Evolutionary conservation across 805 yeast species (phyloP).

Genomic region (Candida vaughaniae): DNA sequence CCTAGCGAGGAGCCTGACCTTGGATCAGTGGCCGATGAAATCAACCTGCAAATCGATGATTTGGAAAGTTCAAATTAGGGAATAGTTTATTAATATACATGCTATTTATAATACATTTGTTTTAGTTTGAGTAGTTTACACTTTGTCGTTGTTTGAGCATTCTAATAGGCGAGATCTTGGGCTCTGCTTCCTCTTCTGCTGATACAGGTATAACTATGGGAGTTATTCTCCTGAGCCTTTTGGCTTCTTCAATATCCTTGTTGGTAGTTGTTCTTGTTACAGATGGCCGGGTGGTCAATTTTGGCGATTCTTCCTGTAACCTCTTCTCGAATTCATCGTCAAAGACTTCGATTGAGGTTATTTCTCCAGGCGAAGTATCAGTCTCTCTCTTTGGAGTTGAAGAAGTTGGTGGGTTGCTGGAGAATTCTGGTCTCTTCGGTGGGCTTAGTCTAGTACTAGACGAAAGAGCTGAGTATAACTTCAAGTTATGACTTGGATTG

Average conservation of each 20-base stretch:
- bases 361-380: too few relatives aligned
- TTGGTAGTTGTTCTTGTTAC: slow-evolving; percentile 5
- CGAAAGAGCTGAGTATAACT: slow-evolving; percentile 2
- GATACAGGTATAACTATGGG: slow-evolving; percentile 39
- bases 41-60: slow-evolving; percentile 24
- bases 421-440: slow-evolving; percentile 14
- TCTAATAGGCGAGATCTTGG: slow-evolving; percentile 30
- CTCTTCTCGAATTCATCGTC: neutral
- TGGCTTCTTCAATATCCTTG: slow-evolving; percentile 30
- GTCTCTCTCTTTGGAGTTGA: slow-evolving; percentile 6
- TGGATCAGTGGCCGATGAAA: slow-evolving; percentile 16
- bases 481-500: neutral
- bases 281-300: slow-evolving; percentile 3
- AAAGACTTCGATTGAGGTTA: too few relatives aligned
- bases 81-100: too few relatives aligned
- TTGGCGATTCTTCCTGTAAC: neutral
- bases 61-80: slow-evolving; percentile 12
- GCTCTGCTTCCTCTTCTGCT: slow-evolving; percentile 16
- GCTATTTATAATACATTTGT: slow-evolving; percentile 4
- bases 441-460: slow-evolving; percentile 10
- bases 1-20: slow-evolving; percentile 14
- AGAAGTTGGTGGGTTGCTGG: neutral
- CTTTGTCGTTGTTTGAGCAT: slow-evolving; percentile 25
- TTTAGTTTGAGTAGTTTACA: too few relatives aligned
- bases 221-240: slow-evolving; percentile 29